Percentiles rank a stretch among this genome's conserved stretches.
Conservation (phyloP, 2,329 filamentous ascomycete species). For the Ophiobolus disseminans region DNA sequence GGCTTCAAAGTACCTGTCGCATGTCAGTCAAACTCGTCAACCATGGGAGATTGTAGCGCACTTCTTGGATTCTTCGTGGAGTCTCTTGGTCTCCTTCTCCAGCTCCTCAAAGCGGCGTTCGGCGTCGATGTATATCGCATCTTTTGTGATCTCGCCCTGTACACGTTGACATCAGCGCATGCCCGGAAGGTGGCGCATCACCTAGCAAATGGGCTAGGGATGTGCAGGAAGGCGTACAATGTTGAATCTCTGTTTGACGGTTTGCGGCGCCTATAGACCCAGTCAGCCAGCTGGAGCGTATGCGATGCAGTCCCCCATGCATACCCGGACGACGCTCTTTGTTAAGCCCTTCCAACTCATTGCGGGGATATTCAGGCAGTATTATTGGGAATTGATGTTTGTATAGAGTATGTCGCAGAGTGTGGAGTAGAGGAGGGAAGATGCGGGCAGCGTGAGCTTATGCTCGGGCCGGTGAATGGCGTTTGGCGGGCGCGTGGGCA, state of each 20-base stretch:
- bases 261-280: slow-evolving; percentile 76
- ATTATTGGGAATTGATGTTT: slow-evolving; percentile 9
- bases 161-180: slow-evolving; percentile 26
- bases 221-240: slow-evolving; percentile 58
- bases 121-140: slow-evolving; percentile 91
- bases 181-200: slow-evolving; percentile 29
- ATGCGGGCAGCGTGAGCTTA: slow-evolving; percentile 13
- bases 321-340: slow-evolving; percentile 85
- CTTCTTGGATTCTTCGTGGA: slow-evolving; percentile 96
- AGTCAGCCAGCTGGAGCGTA: slow-evolving; percentile 32
- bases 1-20: slow-evolving; percentile 79
- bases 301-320: slow-evolving; percentile 43
- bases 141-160: slow-evolving; percentile 88
- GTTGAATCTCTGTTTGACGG: slow-evolving; percentile 90
- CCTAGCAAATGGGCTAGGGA: not conserved
- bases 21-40: slow-evolving; percentile 25
- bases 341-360: slow-evolving; percentile 99
- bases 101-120: slow-evolving; percentile 93
- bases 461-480: slow-evolving; percentile 10
- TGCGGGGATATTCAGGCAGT: slow-evolving; percentile 18
- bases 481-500: slow-evolving; percentile 9
- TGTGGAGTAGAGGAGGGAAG: slow-evolving; percentile 9
- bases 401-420: slow-evolving; percentile 6
- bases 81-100: slow-evolving; percentile 93
- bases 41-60: slow-evolving; percentile 32